Base-by-base conservation (phyloP, 1,284 basidiomycete genomes). In the Ustilago crameri region DNA sequence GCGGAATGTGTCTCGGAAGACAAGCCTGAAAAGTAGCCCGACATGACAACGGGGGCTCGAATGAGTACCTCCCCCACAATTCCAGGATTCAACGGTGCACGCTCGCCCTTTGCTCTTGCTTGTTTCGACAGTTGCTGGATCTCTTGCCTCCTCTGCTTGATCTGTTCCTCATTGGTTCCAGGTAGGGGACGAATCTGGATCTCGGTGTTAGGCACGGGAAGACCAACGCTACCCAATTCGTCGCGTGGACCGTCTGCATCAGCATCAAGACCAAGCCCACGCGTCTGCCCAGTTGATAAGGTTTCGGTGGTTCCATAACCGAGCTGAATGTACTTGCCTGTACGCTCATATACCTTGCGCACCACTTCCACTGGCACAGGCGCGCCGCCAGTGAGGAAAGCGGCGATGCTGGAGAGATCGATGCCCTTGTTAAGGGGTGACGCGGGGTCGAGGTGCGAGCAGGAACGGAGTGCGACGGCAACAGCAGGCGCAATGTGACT, bases 401-500 rank as follows among this genome's bases (percentile, higher is more conserved):
- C 81, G 20, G 65, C 65, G 9, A 85, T 82, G 47, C 76, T 80
- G 3, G 78, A 78, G 0, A 85, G 66, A 49, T 84, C 81, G 59
- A 78, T 82, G 15, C 72, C 73, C 18, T 71, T 51, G 41, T 56
- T 52, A 35, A 62, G 45, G 4, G 60, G 68, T 15, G 49, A 51
- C 3, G 54, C 9, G n/a, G 49, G 34, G 35, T 69, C 57, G n/a
- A 62, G 54, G 18, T 84, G 75, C 17, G 81, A 79, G 14, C 78
- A 81, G 34, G 83, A 81, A 18, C 82, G 79, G 18, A 85, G 70
- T 0, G 82, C 80, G 23, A 84, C 81, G 9, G 83, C 84, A 15
- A 85, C 75, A 4, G 84, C 84, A 9, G 84, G 84, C 1, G 84
- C 83, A 51, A 85, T 84, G 59, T 85, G 84, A 10, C 83, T 70